Percentiles rank a stretch among this genome's conserved stretches.
These are phyloP conservation scores for Dissophora globulifera DNA, from an alignment of 192 early-diverging fungal genomes.

Conservation along the genomic window DNA sequence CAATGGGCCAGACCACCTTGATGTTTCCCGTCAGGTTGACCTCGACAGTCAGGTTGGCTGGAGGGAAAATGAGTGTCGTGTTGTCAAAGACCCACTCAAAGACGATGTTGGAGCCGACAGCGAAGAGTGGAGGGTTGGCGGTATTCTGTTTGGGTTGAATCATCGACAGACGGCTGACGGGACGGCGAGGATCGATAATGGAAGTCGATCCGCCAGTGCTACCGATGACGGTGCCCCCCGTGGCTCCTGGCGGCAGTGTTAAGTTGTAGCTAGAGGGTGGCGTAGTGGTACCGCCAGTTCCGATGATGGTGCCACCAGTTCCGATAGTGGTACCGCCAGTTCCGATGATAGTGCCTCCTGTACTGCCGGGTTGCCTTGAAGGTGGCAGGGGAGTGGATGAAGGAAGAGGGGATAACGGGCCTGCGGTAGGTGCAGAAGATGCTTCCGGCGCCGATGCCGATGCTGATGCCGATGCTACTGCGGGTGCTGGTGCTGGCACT, in stretches of 20 bases:
- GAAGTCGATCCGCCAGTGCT: constrained; percentile 6
- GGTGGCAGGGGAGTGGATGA: not conserved
- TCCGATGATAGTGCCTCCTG: constrained; percentile 3
- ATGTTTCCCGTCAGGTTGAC: constrained; percentile 11
- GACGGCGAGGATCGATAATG: constrained; percentile 16
- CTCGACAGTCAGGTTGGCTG: constrained; percentile 22
- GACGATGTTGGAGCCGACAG: constrained; percentile 25
- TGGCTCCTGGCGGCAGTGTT: constrained; percentile 4
- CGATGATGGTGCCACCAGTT: constrained; percentile 8
- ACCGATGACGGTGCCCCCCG: constrained; percentile 1
- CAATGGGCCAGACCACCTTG: constrained; percentile 32
- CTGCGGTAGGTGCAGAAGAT: not conserved
- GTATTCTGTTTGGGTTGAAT: constrained; percentile 40
- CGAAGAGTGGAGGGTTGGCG: constrained; percentile 30
- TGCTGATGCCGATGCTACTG: too few species aligned
- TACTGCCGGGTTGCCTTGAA: not conserved
- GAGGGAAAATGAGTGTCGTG: constrained; percentile 21
- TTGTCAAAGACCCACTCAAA: constrained; percentile 46
- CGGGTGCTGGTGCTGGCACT: too few species aligned
- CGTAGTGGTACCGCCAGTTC: not conserved
- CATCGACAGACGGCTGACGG: constrained; percentile 34
- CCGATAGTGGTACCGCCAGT: constrained; percentile 11
- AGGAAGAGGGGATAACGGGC: not conserved
- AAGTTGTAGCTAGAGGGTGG: too few species aligned
- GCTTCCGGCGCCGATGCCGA: too few species aligned